phyloP scores from a whole-genome alignment of 2,329 filamentous ascomycete species.

The Atkinsonella hypoxylon region DNA sequence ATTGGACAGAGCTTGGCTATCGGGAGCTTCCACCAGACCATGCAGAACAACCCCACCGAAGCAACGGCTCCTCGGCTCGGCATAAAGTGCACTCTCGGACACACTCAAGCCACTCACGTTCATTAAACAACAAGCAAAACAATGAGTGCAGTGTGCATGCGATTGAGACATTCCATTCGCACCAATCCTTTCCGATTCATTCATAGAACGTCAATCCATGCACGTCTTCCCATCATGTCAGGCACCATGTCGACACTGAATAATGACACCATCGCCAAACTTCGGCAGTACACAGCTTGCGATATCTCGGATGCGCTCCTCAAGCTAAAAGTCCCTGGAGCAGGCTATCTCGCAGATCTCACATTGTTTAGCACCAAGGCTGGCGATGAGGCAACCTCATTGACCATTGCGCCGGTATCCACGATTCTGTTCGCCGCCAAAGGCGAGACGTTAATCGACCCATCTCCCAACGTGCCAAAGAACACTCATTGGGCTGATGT shows the following conservation, averaged over 20 bases:
- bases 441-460: constrained; percentile 23
- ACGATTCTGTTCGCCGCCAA: constrained; percentile 54
- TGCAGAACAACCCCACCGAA: not conserved
- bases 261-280: constrained; percentile 14
- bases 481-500: constrained; percentile 59
- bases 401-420: constrained; percentile 41
- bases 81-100: not conserved
- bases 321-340: constrained; percentile 53
- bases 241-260: constrained; percentile 6
- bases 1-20: too few species aligned
- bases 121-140: too few species aligned
- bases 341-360: constrained; percentile 54
- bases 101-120: too few species aligned
- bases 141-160: not conserved
- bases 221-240: not conserved
- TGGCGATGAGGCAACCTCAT: constrained; percentile 13
- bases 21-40: too few species aligned
- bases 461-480: constrained; percentile 37
- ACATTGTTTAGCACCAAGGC: constrained; percentile 20
- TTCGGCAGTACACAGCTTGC: constrained; percentile 32
- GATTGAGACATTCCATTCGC: not conserved
- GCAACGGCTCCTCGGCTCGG: not conserved
- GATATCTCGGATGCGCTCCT: constrained; percentile 63
- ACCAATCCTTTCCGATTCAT: not conserved
- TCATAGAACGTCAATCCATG: not conserved